A percentile compares a stretch with the other conserved stretches of the same genome.
Conservation (phyloP, 192 early-diverging fungal genomes). For the Chytriomyces sp. region DNA sequence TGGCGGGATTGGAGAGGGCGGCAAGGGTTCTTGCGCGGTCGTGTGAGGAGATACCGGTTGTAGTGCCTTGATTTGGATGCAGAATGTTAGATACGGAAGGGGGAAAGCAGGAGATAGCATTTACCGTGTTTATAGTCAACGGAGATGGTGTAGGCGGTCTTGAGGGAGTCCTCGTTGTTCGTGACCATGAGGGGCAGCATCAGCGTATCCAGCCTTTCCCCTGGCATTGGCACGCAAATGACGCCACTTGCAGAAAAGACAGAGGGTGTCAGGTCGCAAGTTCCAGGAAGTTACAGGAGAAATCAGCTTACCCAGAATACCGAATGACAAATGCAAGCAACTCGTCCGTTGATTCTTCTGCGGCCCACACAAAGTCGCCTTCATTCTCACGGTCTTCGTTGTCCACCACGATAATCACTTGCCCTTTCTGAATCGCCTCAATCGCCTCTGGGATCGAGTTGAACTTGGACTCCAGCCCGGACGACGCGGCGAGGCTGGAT, state of each 20-base stretch:
- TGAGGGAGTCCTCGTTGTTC: slow-evolving; percentile 83
- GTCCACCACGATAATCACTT: slow-evolving; percentile 93
- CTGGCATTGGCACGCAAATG: slow-evolving; percentile 85
- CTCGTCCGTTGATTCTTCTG: slow-evolving; percentile 87
- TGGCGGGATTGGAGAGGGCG: slow-evolving; percentile 71
- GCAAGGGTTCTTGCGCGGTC: slow-evolving; percentile 83
- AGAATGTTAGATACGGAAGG: not conserved
- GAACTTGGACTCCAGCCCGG: slow-evolving; percentile 45
- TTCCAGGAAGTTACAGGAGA: not conserved
- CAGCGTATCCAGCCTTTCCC: slow-evolving; percentile 79
- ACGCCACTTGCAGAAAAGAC: slow-evolving; percentile 65
- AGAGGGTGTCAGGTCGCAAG: not conserved
- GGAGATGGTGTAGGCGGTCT: slow-evolving; percentile 93
- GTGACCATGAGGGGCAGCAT: slow-evolving; percentile 91
- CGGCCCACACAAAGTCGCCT: slow-evolving; percentile 97
- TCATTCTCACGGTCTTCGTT: slow-evolving; percentile 99
- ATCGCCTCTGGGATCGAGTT: slow-evolving; percentile 70
- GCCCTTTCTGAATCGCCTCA: slow-evolving; percentile 65
- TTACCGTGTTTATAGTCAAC: slow-evolving; percentile 73
- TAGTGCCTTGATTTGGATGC: slow-evolving; percentile 57
- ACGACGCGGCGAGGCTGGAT: not conserved
- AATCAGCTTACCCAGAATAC: slow-evolving; percentile 73
- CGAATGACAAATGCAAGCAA: slow-evolving; percentile 96
- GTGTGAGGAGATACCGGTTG: slow-evolving; percentile 93
- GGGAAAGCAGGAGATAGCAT: not conserved